phyloP scores from a whole-genome alignment of 306 rosid species.

The Cicer bijugum region DNA sequence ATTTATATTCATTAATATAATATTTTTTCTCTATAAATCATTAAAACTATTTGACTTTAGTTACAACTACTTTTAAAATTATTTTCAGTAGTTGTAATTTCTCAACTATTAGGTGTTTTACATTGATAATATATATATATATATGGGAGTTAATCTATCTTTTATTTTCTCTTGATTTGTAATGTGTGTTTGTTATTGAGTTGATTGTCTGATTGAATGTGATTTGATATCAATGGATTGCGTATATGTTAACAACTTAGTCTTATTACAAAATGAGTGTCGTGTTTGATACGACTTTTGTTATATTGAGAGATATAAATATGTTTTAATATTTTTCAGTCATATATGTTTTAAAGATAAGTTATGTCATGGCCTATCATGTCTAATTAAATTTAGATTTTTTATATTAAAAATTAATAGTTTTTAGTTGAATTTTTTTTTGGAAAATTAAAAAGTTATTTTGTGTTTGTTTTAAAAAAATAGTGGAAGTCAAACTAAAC shows the following conservation, averaged over 20 bases:
- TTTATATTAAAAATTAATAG: too few relatives aligned
- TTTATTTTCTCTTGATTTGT: too few relatives aligned
- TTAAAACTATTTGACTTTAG: too few relatives aligned
- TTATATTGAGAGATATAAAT: not conserved
- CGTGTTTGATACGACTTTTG: conserved; percentile 8
- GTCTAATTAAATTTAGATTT: not conserved
- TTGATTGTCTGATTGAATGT: not conserved
- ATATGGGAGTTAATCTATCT: too few relatives aligned
- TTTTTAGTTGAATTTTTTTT: too few relatives aligned
- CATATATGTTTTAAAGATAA: not conserved
- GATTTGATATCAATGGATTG: not conserved
- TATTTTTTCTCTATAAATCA: too few relatives aligned
- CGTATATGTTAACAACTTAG: not conserved
- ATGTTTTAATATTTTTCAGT: not conserved
- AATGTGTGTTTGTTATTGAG: not conserved
- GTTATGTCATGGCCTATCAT: not conserved
- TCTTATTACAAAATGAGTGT: not conserved
- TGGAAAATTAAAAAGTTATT: not conserved
- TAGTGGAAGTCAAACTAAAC: too few relatives aligned
- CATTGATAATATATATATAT: too few relatives aligned
- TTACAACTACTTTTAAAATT: too few relatives aligned
- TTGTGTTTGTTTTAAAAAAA: not conserved
- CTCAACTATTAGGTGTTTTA: too few relatives aligned
- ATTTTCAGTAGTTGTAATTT: too few relatives aligned
- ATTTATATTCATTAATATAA: too few relatives aligned